phyloP scores from a whole-genome alignment of 768 basidiomycete species.

The Pholiota molesta region DNA sequence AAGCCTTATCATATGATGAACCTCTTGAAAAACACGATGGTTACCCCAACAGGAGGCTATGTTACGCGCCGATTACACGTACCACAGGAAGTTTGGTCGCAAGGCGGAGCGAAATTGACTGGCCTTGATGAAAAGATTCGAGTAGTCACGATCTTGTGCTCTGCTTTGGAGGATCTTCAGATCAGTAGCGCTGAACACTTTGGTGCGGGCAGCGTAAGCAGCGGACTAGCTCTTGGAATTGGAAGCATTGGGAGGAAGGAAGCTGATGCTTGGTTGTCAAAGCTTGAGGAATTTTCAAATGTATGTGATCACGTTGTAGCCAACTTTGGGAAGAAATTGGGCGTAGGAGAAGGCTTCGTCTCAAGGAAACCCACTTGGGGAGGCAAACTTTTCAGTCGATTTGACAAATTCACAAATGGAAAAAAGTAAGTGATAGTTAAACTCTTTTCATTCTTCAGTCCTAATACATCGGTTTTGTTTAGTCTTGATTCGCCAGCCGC shows the following conservation, averaged over 20 bases:
- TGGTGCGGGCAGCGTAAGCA: slow-evolving; percentile 79
- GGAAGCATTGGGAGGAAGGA: slow-evolving; percentile 77
- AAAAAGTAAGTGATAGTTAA: slow-evolving; percentile 66
- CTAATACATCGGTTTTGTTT: slow-evolving; percentile 19
- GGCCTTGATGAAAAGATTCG: slow-evolving; percentile 86
- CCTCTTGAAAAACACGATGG: slow-evolving; percentile 78
- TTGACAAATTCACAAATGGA: slow-evolving; percentile 86
- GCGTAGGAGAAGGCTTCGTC: slow-evolving; percentile 86
- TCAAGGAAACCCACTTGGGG: slow-evolving; percentile 83
- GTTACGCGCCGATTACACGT: slow-evolving; percentile 86
- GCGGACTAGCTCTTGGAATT: slow-evolving; percentile 73
- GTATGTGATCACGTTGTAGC: slow-evolving; percentile 81
- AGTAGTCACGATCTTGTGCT: slow-evolving; percentile 77
- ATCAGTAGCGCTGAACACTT: slow-evolving; percentile 72
- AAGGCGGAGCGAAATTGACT: slow-evolving; percentile 82
- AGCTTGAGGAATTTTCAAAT: slow-evolving; percentile 78
- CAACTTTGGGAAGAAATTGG: slow-evolving; percentile 86
- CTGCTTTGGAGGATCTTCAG: slow-evolving; percentile 80
- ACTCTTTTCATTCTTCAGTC: neutral
- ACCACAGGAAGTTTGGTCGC: slow-evolving; percentile 89
- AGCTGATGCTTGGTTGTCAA: slow-evolving; percentile 75
- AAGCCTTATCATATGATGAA: slow-evolving; percentile 93
- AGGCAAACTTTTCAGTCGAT: slow-evolving; percentile 69
- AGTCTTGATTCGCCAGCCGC: slow-evolving; percentile 88
- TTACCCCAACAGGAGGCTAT: slow-evolving; percentile 81